phyloP scores from a whole-genome alignment of 306 rosid genomes.

The Oemleria cerasiformis region DNA sequence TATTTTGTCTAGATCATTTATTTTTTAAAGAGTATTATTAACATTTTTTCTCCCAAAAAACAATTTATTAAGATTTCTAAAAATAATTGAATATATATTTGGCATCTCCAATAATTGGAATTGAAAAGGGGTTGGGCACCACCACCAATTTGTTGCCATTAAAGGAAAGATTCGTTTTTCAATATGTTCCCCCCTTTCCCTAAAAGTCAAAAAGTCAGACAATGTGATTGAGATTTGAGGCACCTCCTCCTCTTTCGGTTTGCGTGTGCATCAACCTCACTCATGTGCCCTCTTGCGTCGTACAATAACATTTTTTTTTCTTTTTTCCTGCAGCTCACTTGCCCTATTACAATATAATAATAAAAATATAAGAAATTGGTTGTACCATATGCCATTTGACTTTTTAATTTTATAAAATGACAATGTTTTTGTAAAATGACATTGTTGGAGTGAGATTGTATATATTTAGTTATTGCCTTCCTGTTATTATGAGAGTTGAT shows the following conservation, averaged over 20 bases:
- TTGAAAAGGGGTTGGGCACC: neutral
- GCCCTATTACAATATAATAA: neutral
- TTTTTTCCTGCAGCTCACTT: neutral
- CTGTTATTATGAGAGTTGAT: too few species aligned
- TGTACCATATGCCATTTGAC: neutral
- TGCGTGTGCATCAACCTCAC: slow-evolving; percentile 22
- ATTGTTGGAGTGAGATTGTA: too few species aligned
- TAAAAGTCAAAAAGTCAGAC: slow-evolving; percentile 28
- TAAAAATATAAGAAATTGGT: neutral
- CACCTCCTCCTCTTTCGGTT: neutral
- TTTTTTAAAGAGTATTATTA: too few species aligned
- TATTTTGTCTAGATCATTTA: too few species aligned
- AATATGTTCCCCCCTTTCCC: neutral
- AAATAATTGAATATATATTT: neutral
- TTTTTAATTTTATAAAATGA: too few species aligned
- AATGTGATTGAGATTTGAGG: neutral
- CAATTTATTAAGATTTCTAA: too few species aligned
- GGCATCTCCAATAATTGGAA: slow-evolving; percentile 8
- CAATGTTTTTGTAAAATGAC: too few species aligned
- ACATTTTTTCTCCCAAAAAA: too few species aligned
- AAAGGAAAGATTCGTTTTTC: slow-evolving; percentile 47
- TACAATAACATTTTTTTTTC: neutral
- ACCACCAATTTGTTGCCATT: slow-evolving; percentile 27
- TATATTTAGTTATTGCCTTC: too few species aligned
- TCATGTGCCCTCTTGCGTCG: slow-evolving; percentile 23